Evolutionary conservation across 768 basidiomycete genomes (phyloP), one percentile per base, ranked within the genome.

Genomic region (Lentinus tigrinus): DNA sequence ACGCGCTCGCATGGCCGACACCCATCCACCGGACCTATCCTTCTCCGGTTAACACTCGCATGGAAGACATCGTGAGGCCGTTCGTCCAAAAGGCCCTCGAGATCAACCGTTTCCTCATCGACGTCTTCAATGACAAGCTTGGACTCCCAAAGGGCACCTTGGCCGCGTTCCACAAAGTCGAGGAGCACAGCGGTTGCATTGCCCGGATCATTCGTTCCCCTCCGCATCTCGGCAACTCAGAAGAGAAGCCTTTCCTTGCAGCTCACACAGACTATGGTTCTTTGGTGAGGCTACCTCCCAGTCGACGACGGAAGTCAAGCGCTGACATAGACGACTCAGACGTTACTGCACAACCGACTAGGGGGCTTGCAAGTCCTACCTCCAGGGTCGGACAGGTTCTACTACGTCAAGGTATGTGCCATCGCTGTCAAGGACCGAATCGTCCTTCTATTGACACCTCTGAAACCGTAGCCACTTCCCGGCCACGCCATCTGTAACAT

Each of bases 341-440:
- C 85, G 0, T 84, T 89, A 73, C 74, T 90, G 54, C 85, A 88
- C 64, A 89, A 89, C 67, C 79, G 78, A 3, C 78, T 88, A 0
- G 88, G 88, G 7, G 88, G 88, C 0, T 73, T 91, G 5, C 88
- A 89, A 58, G 87, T 89, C 0, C 73, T 88, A 34, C 78, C 80
- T 0, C 87, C 85, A 0, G 85, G 82, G 14, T 65, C 77, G 4
- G 79, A 85, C 16, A 66, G 77, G 24, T 89, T 88, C 87, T 81
- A 81, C 66, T 89, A 88, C 61, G 75, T 89, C 61, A 83, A 82
- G 78, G 87, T 79, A 38, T 14, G 61, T 56, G 5, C 46, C 67
- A 16, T 16, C 14, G 6, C 39, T 40, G n/a, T n/a, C n/a, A n/a
- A n/a, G n/a, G n/a, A 40, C 19, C 2, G 6, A 5, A 6, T 31